Conservation (phyloP, 306 rosid species). For the Malus asiatica region DNA sequence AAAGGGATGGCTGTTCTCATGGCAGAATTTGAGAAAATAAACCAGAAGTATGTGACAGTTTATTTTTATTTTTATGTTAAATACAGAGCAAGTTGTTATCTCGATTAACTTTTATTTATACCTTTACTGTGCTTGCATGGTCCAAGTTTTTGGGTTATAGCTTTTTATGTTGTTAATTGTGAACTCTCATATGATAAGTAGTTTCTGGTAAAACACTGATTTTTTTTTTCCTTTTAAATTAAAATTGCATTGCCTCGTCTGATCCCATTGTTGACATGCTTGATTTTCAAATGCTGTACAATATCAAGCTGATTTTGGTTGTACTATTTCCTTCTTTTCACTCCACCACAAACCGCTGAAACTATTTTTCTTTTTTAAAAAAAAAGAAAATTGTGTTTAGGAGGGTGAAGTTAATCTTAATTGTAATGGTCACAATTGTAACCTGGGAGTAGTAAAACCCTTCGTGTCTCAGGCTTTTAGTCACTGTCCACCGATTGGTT, state of each 20-base stretch:
- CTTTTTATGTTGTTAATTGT: neutral
- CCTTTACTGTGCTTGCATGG: neutral
- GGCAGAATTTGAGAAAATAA: slow-evolving; percentile 84
- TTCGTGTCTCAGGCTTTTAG: neutral
- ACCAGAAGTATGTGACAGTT: slow-evolving; percentile 49
- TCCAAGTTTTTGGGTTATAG: neutral
- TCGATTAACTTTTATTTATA: neutral
- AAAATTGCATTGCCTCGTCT: neutral
- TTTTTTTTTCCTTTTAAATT: neutral
- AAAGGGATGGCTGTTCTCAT: slow-evolving; percentile 81
- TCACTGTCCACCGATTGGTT: neutral
- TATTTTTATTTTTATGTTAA: neutral
- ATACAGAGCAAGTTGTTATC: neutral
- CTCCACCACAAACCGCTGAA: neutral
- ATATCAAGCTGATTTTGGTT: neutral
- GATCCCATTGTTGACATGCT: neutral
- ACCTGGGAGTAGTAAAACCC: neutral
- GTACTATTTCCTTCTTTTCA: neutral
- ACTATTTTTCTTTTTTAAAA: neutral
- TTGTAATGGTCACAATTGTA: neutral
- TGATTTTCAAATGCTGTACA: neutral
- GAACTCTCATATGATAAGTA: neutral
- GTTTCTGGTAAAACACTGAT: neutral
- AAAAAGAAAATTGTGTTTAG: neutral
- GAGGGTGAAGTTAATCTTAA: neutral